These are phyloP conservation scores for Madurella mycetomatis DNA, from an alignment of 2,329 filamentous ascomycete genomes.

Conservation along the genomic window DNA sequence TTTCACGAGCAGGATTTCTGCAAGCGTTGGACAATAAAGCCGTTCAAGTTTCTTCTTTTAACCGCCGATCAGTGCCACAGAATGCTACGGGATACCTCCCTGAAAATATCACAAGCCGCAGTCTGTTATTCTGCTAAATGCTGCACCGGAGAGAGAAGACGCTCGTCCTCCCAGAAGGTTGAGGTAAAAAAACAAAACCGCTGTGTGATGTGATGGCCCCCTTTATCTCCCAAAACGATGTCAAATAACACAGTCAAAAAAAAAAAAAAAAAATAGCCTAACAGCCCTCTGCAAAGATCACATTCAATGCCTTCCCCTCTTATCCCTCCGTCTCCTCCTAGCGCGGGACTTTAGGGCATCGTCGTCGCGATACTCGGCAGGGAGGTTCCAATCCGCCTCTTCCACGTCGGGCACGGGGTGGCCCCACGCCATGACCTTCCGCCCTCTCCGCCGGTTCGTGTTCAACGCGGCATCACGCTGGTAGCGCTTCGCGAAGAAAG, in stretches of 20 bases:
- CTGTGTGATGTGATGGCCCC: too few species aligned
- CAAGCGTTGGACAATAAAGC: too few species aligned
- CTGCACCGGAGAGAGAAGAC: too few species aligned
- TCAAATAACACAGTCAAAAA: not conserved
- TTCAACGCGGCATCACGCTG: constrained; percentile 76
- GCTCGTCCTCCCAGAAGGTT: too few species aligned
- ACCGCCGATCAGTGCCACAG: too few species aligned
- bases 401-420: constrained; percentile 69
- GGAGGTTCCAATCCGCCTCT: constrained; percentile 70
- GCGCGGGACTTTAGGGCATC: constrained; percentile 56
- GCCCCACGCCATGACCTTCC: constrained; percentile 76
- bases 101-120: too few species aligned
- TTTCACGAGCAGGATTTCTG: too few species aligned
- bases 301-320: constrained; percentile 42
- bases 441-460: constrained; percentile 62
- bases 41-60: too few species aligned
- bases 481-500: constrained; percentile 78
- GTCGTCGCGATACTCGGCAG: constrained; percentile 57
- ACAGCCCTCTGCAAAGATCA: not conserved
- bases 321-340: constrained; percentile 57
- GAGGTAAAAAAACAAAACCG: too few species aligned
- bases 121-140: too few species aligned
- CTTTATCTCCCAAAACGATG: too few species aligned
- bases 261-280: not conserved
- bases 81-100: too few species aligned